phyloP scores from a whole-genome alignment of 2,329 filamentous ascomycete species.

The Fusarium tuaranense region DNA sequence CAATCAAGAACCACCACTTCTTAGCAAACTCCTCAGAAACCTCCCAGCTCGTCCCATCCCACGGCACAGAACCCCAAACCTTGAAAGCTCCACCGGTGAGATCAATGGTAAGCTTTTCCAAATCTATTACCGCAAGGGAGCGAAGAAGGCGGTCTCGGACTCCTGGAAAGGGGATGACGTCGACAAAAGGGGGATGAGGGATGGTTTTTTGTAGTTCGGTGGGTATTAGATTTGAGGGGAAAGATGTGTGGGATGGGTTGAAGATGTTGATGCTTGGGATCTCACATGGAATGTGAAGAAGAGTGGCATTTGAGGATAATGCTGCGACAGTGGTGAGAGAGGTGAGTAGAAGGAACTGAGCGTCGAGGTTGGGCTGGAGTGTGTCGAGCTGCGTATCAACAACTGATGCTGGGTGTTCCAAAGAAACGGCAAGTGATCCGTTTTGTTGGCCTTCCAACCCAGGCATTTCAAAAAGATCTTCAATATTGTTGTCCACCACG shows the following conservation, averaged over 20 bases:
- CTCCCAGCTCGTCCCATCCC: slow-evolving; percentile 56
- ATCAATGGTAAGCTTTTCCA: slow-evolving; percentile 7
- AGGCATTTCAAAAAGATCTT: background rate
- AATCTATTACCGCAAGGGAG: slow-evolving; percentile 16
- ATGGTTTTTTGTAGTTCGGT: slow-evolving; percentile 17
- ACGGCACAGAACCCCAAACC: slow-evolving; percentile 14
- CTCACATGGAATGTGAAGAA: slow-evolving; percentile 13
- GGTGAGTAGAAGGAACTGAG: slow-evolving; percentile 7
- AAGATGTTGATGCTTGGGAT: background rate
- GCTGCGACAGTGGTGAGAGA: slow-evolving; percentile 17
- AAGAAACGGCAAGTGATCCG: rapidly evolving
- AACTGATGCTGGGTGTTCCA: background rate
- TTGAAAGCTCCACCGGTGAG: slow-evolving; percentile 1
- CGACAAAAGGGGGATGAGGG: slow-evolving; percentile 17
- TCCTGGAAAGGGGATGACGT: slow-evolving; percentile 26
- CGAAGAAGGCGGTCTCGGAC: slow-evolving; percentile 20
- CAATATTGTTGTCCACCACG: background rate
- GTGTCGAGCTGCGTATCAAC: background rate
- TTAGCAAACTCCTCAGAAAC: slow-evolving; percentile 52
- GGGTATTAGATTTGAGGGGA: slow-evolving; percentile 2
- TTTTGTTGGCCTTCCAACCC: background rate
- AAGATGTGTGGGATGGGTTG: background rate
- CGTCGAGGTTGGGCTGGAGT: background rate
- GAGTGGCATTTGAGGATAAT: background rate
- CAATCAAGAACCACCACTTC: slow-evolving; percentile 34